Percentiles rank a stretch among this genome's conserved stretches.
These are phyloP conservation scores for Arthrobotrys sinensis DNA, from an alignment of 2,329 filamentous ascomycete species.

Conservation along the genomic window DNA sequence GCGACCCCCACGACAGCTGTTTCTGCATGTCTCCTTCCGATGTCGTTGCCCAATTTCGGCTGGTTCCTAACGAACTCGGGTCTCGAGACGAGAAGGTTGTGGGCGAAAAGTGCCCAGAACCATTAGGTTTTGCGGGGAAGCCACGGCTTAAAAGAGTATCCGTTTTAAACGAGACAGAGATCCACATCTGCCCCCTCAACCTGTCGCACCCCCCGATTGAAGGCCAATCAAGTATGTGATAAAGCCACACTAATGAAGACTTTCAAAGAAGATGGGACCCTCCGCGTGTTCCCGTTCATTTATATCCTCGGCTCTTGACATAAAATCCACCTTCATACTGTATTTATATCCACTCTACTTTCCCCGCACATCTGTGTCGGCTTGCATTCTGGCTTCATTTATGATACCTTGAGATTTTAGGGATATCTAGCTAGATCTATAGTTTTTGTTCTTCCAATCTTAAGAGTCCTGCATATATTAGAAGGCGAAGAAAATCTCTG, in stretches of 20 bases:
- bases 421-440: constrained; percentile 14
- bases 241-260: constrained; percentile 2
- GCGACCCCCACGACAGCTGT: constrained; percentile 3
- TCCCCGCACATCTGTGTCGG: neutral
- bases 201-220: constrained; percentile 1
- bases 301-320: constrained; percentile 21
- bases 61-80: constrained; percentile 2
- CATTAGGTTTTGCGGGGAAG: constrained; percentile 27
- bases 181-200: constrained; percentile 6
- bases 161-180: constrained; percentile 11
- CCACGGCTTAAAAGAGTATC: constrained; percentile 28
- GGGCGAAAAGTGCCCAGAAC: neutral
- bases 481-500: neutral
- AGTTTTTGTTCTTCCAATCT: neutral
- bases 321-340: neutral
- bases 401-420: neutral
- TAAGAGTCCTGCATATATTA: neutral
- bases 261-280: constrained; percentile 8
- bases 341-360: neutral
- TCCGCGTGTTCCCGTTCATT: neutral
- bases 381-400: neutral
- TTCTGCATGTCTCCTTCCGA: constrained; percentile 11
- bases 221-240: constrained; percentile 8
- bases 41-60: constrained; percentile 7
- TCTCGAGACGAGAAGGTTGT: constrained; percentile 7